Evolutionary conservation across 192 early-diverging fungal species (phyloP).

Genomic region (Funneliformis geosporum): DNA sequence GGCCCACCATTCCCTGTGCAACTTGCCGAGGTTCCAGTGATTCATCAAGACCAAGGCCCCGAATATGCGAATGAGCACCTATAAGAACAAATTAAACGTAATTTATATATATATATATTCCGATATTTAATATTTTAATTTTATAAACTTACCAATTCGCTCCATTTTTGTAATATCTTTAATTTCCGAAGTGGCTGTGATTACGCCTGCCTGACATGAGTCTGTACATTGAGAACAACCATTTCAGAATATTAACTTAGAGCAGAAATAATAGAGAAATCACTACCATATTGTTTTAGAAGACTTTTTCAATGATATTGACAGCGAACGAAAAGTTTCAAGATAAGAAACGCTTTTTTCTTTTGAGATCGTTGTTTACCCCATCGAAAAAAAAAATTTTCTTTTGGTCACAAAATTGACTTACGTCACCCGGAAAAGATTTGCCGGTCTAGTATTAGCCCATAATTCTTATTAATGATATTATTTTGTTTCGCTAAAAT

Average conservation of each 20-base stretch:
- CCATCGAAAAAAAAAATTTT: too few species aligned
- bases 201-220: slow-evolving; percentile 40
- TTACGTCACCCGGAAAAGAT: too few species aligned
- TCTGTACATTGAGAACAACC: background rate
- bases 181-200: slow-evolving; percentile 53
- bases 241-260: background rate
- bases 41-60: slow-evolving; percentile 94
- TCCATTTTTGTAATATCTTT: slow-evolving; percentile 82
- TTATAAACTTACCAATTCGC: slow-evolving; percentile 66
- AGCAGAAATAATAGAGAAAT: background rate
- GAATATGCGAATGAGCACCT: slow-evolving; percentile 98
- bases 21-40: slow-evolving; percentile 81
- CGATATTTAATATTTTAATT: background rate
- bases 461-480: too few species aligned
- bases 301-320: too few species aligned
- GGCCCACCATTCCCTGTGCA: slow-evolving; percentile 98
- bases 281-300: background rate
- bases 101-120: background rate
- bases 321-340: too few species aligned
- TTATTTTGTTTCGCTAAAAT: too few species aligned
- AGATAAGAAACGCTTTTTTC: too few species aligned
- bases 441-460: too few species aligned
- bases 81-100: slow-evolving; percentile 13
- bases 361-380: too few species aligned
- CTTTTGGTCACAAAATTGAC: too few species aligned